Conservation (phyloP, 139 green algal genomes). For the Micractinium sp. region DNA sequence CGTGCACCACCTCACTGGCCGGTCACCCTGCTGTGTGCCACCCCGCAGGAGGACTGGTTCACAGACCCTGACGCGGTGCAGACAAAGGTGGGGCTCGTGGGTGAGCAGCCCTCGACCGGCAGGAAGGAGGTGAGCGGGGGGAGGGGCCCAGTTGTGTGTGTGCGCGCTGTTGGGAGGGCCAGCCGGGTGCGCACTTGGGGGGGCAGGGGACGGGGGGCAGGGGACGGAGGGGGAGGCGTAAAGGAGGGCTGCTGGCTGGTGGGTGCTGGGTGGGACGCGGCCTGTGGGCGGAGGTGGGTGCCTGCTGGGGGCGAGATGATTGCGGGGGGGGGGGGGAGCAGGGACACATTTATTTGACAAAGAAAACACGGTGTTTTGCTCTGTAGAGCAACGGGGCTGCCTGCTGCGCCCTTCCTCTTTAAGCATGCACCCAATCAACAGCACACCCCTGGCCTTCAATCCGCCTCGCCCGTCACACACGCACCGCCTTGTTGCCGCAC, state of each 20-base stretch:
- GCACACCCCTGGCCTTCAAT: not conserved
- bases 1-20: too few relatives aligned
- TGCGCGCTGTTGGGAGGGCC: not conserved
- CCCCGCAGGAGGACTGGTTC: slow-evolving; percentile 93
- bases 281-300: too few relatives aligned
- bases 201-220: too few relatives aligned
- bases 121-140: not conserved
- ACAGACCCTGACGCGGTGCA: slow-evolving; percentile 76
- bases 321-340: too few relatives aligned
- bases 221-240: too few relatives aligned
- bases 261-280: too few relatives aligned
- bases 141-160: not conserved
- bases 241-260: not conserved
- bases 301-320: not conserved
- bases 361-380: too few relatives aligned
- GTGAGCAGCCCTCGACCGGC: slow-evolving; percentile 35
- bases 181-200: too few relatives aligned
- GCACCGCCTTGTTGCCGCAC: not conserved
- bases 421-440: not conserved
- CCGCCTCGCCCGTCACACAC: too few relatives aligned
- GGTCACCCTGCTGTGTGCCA: not conserved
- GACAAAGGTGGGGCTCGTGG: slow-evolving; percentile 72
- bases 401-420: not conserved
- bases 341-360: too few relatives aligned
- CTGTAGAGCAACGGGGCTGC: too few relatives aligned